Conservation (phyloP, 2,329 filamentous ascomycete genomes). For the Anthostomella pinea region DNA sequence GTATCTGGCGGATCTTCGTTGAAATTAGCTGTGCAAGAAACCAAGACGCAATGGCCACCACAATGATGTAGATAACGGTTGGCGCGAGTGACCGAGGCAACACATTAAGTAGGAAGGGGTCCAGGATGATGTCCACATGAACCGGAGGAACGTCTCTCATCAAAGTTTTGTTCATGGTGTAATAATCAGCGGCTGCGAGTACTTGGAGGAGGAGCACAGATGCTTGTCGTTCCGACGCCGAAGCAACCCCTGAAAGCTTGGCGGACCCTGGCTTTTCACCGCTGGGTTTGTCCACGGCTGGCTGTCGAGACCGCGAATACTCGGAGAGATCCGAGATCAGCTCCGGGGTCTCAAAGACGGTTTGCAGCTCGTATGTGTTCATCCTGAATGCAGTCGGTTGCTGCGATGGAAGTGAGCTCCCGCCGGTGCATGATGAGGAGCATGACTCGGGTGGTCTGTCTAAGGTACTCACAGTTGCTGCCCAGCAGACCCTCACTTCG, state of each 20-base stretch:
- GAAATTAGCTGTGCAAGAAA: conserved; percentile 40
- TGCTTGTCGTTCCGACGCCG: conserved; percentile 23
- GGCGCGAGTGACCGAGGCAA: conserved; percentile 75
- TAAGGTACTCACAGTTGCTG: conserved; percentile 70
- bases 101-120: conserved; percentile 78
- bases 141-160: conserved; percentile 76
- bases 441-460: too few relatives aligned
- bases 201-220: conserved; percentile 72
- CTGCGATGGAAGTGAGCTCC: conserved; percentile 42
- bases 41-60: conserved; percentile 53
- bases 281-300: conserved; percentile 18
- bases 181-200: conserved; percentile 79
- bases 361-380: conserved; percentile 58
- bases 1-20: conserved; percentile 29
- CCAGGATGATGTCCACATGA: conserved; percentile 76
- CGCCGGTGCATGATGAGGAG: conserved; percentile 11
- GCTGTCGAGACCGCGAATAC: conserved; percentile 55
- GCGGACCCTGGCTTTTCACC: conserved; percentile 9
- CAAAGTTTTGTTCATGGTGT: conserved; percentile 67
- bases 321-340: conserved; percentile 63
- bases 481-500: conserved; percentile 91
- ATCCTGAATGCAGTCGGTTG: conserved; percentile 82
- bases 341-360: conserved; percentile 59
- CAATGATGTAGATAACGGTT: conserved; percentile 64
- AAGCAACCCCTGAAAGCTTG: conserved; percentile 2